phyloP scores from a whole-genome alignment of 2,329 filamentous ascomycete genomes.

The Stemphylium vesicarium region DNA sequence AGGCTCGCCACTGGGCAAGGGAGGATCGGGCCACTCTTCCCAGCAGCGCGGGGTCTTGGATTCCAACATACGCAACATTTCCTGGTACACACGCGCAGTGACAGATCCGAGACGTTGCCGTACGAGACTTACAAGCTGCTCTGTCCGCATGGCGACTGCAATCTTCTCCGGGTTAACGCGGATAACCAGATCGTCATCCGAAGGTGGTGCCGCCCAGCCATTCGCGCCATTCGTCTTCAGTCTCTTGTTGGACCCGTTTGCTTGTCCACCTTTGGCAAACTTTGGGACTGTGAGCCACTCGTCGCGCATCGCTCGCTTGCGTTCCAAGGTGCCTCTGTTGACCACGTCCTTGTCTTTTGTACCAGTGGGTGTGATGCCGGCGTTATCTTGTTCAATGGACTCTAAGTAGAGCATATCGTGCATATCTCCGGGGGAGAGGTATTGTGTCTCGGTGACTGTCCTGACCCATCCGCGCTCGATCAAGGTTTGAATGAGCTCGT shows the following conservation, averaged over 20 bases:
- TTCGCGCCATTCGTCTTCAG: slow-evolving; percentile 38
- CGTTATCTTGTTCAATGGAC: slow-evolving; percentile 62
- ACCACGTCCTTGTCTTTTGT: slow-evolving; percentile 71
- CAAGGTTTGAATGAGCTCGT: slow-evolving; percentile 54
- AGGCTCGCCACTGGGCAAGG: slow-evolving; percentile 28
- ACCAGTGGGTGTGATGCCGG: slow-evolving; percentile 61
- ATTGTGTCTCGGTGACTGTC: slow-evolving; percentile 60
- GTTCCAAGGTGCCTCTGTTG: slow-evolving; percentile 61
- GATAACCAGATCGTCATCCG: slow-evolving; percentile 73
- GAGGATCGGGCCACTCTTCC: slow-evolving; percentile 53
- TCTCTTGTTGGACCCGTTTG: slow-evolving; percentile 39
- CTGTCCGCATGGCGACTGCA: slow-evolving; percentile 79
- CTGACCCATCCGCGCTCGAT: slow-evolving; percentile 72
- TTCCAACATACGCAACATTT: slow-evolving; percentile 74
- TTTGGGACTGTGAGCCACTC: slow-evolving; percentile 43
- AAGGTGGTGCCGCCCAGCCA: slow-evolving; percentile 14
- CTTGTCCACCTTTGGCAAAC: slow-evolving; percentile 25
- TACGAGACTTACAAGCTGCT: slow-evolving; percentile 75
- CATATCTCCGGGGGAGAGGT: slow-evolving; percentile 63
- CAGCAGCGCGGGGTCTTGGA: slow-evolving; percentile 72
- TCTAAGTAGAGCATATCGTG: slow-evolving; percentile 67
- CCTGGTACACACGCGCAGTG: slow-evolving; percentile 79
- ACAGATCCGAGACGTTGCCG: slow-evolving; percentile 72
- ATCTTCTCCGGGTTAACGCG: slow-evolving; percentile 87
- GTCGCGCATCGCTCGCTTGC: slow-evolving; percentile 61